These are phyloP conservation scores for Oldenlandia corymbosa DNA, from an alignment of 257 asterid genomes.

Conservation along the genomic window DNA sequence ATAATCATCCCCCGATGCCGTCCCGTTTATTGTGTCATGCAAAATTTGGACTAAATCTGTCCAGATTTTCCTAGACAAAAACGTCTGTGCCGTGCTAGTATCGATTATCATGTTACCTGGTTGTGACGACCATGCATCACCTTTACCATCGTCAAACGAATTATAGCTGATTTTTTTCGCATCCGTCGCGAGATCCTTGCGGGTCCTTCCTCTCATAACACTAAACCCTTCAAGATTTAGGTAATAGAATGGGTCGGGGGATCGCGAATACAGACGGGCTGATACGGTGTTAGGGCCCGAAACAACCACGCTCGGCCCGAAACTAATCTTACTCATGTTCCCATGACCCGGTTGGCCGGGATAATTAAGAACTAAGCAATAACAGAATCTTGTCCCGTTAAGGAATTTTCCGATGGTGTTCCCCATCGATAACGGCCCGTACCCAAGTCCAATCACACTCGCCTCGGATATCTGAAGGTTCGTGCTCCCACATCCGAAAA, in stretches of 20 bases:
- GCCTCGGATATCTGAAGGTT: conserved; percentile 19
- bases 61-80: conserved; percentile 29
- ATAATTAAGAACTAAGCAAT: conserved; percentile 48
- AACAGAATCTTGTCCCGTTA: conserved; percentile 46
- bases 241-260: conserved; percentile 33
- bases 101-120: conserved; percentile 59
- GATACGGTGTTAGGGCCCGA: conserved; percentile 27
- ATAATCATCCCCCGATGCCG: conserved; percentile 4
- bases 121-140: no score
- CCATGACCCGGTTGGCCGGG: neutral
- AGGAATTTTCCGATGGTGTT: conserved; percentile 28
- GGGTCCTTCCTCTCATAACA: no score
- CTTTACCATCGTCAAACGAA: conserved; percentile 13
- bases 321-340: conserved; percentile 41
- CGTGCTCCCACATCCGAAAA: conserved; percentile 54
- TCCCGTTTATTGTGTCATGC: conserved; percentile 8
- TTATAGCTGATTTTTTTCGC: no score
- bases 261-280: conserved; percentile 35
- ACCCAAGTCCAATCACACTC: conserved; percentile 54
- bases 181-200: neutral
- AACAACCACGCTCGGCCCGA: conserved; percentile 34
- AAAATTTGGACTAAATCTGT: conserved; percentile 18
- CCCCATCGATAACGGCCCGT: conserved; percentile 38
- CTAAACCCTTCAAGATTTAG: conserved; percentile 39
- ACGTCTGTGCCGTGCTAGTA: conserved; percentile 53